Conservation (phyloP, 495 filamentous ascomycete species). For the Thozetella sp. region DNA sequence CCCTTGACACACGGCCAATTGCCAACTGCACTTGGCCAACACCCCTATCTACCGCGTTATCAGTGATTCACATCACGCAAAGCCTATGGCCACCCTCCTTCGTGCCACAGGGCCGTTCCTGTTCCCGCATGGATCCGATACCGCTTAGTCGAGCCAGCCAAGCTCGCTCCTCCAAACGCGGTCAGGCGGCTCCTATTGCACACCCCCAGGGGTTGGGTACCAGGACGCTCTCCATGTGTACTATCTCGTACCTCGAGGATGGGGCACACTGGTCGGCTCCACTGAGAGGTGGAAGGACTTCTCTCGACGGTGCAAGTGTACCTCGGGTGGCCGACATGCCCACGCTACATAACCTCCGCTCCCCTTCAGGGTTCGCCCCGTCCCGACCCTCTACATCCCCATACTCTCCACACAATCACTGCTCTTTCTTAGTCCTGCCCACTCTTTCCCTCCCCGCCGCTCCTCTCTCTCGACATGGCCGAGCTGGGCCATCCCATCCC, state of each 20-base stretch:
- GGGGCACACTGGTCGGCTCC: no score
- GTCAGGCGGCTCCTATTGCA: no score
- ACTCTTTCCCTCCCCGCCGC: neutral
- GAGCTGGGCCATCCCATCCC: conserved; percentile 12
- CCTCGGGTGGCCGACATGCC: neutral
- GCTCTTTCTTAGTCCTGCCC: neutral
- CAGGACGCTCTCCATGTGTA: no score
- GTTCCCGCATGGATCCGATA: no score
- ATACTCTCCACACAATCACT: neutral
- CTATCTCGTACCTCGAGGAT: neutral
- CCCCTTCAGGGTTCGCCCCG: neutral
- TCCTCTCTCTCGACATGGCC: conserved; percentile 18
- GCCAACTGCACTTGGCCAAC: neutral
- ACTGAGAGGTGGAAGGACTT: no score
- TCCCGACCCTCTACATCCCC: neutral
- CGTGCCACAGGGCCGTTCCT: no score
- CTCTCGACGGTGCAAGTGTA: neutral
- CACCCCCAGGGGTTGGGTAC: no score
- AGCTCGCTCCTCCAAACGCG: no score
- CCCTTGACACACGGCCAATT: neutral
- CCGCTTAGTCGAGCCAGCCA: no score
- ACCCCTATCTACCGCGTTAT: neutral
- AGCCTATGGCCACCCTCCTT: neutral
- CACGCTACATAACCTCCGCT: neutral
- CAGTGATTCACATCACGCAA: neutral